Evolutionary conservation across 805 yeast species (phyloP).

Genomic region (Middelhovenomyces tepae): DNA sequence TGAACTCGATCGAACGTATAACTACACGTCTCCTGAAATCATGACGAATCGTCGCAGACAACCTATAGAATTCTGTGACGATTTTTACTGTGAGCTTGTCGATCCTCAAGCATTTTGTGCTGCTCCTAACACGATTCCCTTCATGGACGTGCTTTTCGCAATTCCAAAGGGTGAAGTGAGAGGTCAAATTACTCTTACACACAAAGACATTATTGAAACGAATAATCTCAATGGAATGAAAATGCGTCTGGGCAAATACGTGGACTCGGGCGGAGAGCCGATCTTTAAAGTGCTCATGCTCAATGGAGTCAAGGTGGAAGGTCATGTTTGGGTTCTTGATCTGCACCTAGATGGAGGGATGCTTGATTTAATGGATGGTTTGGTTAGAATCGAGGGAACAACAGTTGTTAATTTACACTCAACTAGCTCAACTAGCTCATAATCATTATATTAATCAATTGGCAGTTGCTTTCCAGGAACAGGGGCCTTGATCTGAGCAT

Average conservation of each 20-base stretch:
- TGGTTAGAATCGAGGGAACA: constrained; percentile 1
- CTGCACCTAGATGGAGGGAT: constrained; percentile 1
- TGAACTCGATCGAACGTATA: constrained; percentile 17
- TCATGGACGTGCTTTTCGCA: background rate
- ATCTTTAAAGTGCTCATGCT: background rate
- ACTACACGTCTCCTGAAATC: constrained; percentile 13
- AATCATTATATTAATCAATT: constrained; percentile 9
- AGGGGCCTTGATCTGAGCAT: constrained; percentile 5
- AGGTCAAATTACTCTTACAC: constrained; percentile 1
- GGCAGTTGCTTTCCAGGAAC: constrained; percentile 20
- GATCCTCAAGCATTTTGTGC: constrained; percentile 3
- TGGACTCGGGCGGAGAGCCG: background rate
- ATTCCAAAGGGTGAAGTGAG: constrained; percentile 5
- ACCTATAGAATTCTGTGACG: constrained; percentile 10
- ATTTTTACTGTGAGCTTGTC: constrained; percentile 14
- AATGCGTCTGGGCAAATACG: constrained; percentile 3
- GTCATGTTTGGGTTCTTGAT: constrained; percentile 1
- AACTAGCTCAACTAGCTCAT: constrained; percentile 7
- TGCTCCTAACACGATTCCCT: too few relatives aligned
- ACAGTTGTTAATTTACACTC: constrained; percentile 1
- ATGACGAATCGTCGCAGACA: constrained; percentile 4
- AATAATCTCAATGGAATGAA: constrained; percentile 8
- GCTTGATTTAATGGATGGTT: constrained; percentile 1
- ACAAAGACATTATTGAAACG: constrained; percentile 5
- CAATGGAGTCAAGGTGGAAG: constrained; percentile 2